Conservation (phyloP, 2,329 filamentous ascomycete species). For the Phialophora expanda region DNA sequence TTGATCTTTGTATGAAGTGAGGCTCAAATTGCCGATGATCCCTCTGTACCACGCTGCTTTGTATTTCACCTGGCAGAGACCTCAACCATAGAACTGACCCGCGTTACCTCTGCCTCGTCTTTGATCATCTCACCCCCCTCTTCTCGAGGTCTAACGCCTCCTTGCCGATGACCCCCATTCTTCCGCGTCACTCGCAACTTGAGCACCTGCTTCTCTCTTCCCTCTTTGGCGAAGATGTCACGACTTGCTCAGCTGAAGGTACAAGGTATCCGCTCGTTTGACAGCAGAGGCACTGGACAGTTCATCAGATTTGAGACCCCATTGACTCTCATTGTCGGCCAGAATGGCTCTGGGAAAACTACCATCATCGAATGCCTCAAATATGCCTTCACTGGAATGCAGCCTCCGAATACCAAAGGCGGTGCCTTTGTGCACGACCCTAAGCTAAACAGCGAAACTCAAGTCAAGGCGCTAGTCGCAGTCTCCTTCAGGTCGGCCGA, state of each 20-base stretch:
- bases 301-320: constrained; percentile 87
- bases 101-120: neutral
- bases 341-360: constrained; percentile 97
- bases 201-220: neutral
- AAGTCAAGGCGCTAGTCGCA: constrained; percentile 89
- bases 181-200: neutral
- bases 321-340: constrained; percentile 92
- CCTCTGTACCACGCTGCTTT: neutral
- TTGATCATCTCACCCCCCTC: neutral
- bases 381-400: constrained; percentile 92
- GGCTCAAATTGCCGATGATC: neutral
- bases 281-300: constrained; percentile 69
- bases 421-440: constrained; percentile 97
- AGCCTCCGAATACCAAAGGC: constrained; percentile 82
- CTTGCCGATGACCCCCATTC: neutral
- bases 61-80: neutral
- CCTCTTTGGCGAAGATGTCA: constrained; percentile 47
- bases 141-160: neutral
- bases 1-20: neutral
- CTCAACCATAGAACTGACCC: neutral
- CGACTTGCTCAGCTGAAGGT: constrained; percentile 90
- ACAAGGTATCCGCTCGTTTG: constrained; percentile 84
- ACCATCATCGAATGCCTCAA: constrained; percentile 99
- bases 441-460: constrained; percentile 82
- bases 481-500: constrained; percentile 82